Base-by-base conservation (phyloP, 495 filamentous ascomycete genomes). In the Staphylotrichum tortipilum region DNA sequence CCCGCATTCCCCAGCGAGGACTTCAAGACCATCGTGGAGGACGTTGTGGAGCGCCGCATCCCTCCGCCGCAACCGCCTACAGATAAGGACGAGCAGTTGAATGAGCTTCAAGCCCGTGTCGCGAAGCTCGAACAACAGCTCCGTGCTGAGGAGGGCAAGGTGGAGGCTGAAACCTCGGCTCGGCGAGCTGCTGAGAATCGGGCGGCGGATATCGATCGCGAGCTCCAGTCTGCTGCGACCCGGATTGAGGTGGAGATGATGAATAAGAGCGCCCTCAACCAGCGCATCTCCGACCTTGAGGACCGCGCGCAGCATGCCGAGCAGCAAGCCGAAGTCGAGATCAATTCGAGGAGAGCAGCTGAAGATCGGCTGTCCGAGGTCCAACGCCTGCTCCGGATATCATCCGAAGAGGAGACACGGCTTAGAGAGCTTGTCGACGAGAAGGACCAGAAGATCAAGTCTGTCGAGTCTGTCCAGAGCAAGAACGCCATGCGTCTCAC, bases 291-390 rank as follows among this genome's bases (percentile, higher is more conserved):
- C 30, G 72, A 76, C 44, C 64, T 76, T 0, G 71, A 75, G 40
- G 72, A 73, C 1, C 63, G 67, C 41, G 60, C 70, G 37, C 62
- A 60, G 26, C 54, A 60, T 30, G 67, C 71, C 6, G 75, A 78
- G 42, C 54, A 44, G 14, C 64, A 66, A 40, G 64, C 64, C 0
- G 71, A 76, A 50, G 69, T 78, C 26, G 88, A 92, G 55, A 71
- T 82, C 51, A 77, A 80, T 37, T 67, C 64, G 38, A 79, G 88
- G 40, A 75, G 81, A 39, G 77, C 79, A 8, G 79, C 82, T 3
- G 85, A 91, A 59, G 85, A 90, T 59, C 80, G 80, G 44, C 71
- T 89, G 22, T 74, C 77, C 31, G 84, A 92, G 57, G 73, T 82
- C 23, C 79, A 87, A 62, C 76, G 79, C 48, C 74, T 84, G 15